These are phyloP conservation scores for Kalmanozyma brasiliensis DNA, from an alignment of 1,284 basidiomycete species.

Conservation along the genomic window DNA sequence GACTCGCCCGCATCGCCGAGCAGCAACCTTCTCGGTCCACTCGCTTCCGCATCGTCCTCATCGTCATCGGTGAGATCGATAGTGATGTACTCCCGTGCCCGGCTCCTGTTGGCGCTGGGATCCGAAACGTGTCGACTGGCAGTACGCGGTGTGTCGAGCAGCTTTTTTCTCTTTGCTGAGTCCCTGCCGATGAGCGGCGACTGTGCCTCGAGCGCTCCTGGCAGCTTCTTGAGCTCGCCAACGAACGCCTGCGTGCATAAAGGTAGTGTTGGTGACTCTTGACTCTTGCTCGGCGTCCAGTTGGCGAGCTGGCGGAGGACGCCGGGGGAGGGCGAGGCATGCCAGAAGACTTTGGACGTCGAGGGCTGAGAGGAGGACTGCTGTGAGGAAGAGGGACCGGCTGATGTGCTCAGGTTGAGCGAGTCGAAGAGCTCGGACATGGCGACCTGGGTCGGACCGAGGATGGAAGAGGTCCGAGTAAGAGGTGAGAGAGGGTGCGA, in stretches of 20 bases:
- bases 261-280: slow-evolving; percentile 40
- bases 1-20: slow-evolving; percentile 37
- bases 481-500: not conserved
- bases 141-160: slow-evolving; percentile 2
- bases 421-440: slow-evolving; percentile 56
- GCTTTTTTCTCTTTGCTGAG: slow-evolving; percentile 34
- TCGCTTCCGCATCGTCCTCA: slow-evolving; percentile 7
- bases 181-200: slow-evolving; percentile 32
- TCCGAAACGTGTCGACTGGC: slow-evolving; percentile 19
- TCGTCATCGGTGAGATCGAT: slow-evolving; percentile 28
- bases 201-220: slow-evolving; percentile 23
- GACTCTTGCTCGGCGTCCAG: slow-evolving; percentile 38
- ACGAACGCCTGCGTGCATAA: slow-evolving; percentile 50
- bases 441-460: not conserved
- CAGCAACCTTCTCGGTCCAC: slow-evolving; percentile 20
- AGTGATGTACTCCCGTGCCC: slow-evolving; percentile 11
- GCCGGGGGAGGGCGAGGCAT: slow-evolving; percentile 43
- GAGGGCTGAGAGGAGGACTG: slow-evolving; percentile 46
- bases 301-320: slow-evolving; percentile 29
- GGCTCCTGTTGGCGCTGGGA: slow-evolving; percentile 13
- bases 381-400: slow-evolving; percentile 40
- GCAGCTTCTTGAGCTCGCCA: slow-evolving; percentile 43
- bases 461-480: not conserved
- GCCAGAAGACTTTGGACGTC: slow-evolving; percentile 49
- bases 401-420: slow-evolving; percentile 37